Base-by-base conservation (phyloP, 2,329 filamentous ascomycete species). In the Daldinia sp. region DNA sequence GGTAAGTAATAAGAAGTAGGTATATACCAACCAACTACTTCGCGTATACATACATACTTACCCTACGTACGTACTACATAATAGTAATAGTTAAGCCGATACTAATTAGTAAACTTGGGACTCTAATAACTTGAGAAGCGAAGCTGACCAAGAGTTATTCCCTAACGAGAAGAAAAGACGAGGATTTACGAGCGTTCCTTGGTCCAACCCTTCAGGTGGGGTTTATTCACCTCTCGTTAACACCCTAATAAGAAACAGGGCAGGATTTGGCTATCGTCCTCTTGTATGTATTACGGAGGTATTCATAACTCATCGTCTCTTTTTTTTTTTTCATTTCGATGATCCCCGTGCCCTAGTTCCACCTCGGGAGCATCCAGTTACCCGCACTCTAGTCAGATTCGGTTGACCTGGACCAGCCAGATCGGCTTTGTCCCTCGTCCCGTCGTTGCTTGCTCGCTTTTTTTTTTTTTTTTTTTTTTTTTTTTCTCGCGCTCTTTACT, bases 311-410 rank as follows among this genome's bases (percentile, higher is more conserved):
- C 63, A 58, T 63, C 29, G 19, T 34, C 27, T 43, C 69, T 68
- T 72, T 67, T 69, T 70, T 72, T 34, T 21, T 43, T 70, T 68
- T 72, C 68, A 70, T 70, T 72, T 72, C 65, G 67, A 68, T 64
- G 49, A 62, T 63, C 62, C 61, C 64, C 55, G 61, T 61, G 64
- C 52, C 66, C 62, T 66, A 66, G 61, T 59, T 70, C 70, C 66
- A 68, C 70, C 70, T 68, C 70, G 70, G 70, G 70, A 72, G 70
- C 63, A 70, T 67, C 70, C 70, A 70, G 68, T 45, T 66, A 68
- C 67, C 70, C 68, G 66, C 69, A 62, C 61, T 65, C 59, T 69
- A 69, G 69, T 65, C 57, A 67, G 60, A 66, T 64, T 67, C 67
- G 64, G 63, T 65, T 68, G 64, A 66, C 60, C 61, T 65, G 52